Conservation (phyloP, 495 filamentous ascomycete species). For the Daldinia caldariorum region DNA sequence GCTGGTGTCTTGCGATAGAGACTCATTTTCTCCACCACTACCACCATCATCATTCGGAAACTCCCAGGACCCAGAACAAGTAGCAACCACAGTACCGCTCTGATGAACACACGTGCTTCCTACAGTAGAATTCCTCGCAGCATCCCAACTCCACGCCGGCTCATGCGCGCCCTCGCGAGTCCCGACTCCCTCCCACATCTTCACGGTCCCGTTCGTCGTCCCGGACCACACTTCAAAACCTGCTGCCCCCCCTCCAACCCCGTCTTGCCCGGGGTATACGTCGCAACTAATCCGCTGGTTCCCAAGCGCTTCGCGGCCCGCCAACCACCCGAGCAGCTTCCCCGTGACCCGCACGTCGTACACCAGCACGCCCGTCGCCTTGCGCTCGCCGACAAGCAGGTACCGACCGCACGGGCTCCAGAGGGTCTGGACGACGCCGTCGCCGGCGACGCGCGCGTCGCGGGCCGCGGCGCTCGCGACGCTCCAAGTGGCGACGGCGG, state of each 20-base stretch:
- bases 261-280: slow-evolving; percentile 59
- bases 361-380: slow-evolving; percentile 74
- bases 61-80: slow-evolving; percentile 71
- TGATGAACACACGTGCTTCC: slow-evolving; percentile 73
- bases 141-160: slow-evolving; percentile 67
- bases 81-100: slow-evolving; percentile 74
- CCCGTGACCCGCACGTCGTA: slow-evolving; percentile 85
- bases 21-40: slow-evolving; percentile 10
- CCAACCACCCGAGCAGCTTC: slow-evolving; percentile 72
- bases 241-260: slow-evolving; percentile 47
- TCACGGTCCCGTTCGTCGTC: slow-evolving; percentile 78
- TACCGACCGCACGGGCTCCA: slow-evolving; percentile 93
- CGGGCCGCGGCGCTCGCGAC: slow-evolving; percentile 54
- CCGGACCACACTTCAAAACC: slow-evolving; percentile 85
- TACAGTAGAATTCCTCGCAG: slow-evolving; percentile 67
- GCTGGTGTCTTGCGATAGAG: slow-evolving; percentile 20
- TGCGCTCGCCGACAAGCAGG: slow-evolving; percentile 85
- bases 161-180: slow-evolving; percentile 62
- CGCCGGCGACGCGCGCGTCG: slow-evolving; percentile 60
- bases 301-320: slow-evolving; percentile 73
- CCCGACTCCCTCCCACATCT: slow-evolving; percentile 75
- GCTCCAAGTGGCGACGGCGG: slow-evolving; percentile 74
- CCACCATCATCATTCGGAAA: slow-evolving; percentile 45
- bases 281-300: slow-evolving; percentile 85
- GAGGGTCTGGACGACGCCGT: slow-evolving; percentile 75